Base-by-base conservation (phyloP, 2,329 filamentous ascomycete species). In the Sporothrix curviconia region DNA sequence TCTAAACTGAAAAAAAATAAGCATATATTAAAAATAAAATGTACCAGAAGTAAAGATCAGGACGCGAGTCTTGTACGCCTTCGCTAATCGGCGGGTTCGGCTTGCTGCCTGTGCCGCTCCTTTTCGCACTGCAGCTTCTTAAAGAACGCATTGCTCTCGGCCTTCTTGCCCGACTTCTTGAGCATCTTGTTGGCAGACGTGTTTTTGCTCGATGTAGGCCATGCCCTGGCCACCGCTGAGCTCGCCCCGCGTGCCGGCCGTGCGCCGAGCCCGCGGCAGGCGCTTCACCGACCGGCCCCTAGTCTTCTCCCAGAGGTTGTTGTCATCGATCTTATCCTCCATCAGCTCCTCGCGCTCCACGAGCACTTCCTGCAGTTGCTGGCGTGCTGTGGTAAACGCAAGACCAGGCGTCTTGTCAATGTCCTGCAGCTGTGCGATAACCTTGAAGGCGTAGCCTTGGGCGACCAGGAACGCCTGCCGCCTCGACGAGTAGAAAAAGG, bases 401-500 rank as follows among this genome's bases (percentile, higher is more conserved):
- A 99, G 80, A 0, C 85, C 85, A 0, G 87, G 85, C 54, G 92
- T 87, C 59, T 89, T 83, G 60, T 96, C 90, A 62, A 99, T 90
- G 52, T 92, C 94, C 66, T 92, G 87, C 7, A 99, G 79, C 67
- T 95, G 90, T 0, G 94, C 99, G 69, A 99, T 99, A 61, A 97
- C 92, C 70, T 97, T 97, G 80, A 99, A 99, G 0, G 94, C 92
- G 69, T 99, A 99, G 9, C 94, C 94, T 72, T 99, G 94, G 64
- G 99, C 94, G 24, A 99, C 92, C 1, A 99, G 78, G 75, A 99
- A 99, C 1, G 94, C 92, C 72, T 99, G 94, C 11, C 94, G 83
- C 72, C 96, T 97, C 3, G 91, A 92, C 0, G 92, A 96, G 71
- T 99, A 99, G 76, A 99, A 99, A 72, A 97, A 99, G 0, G 94